These are phyloP conservation scores for Trichothecium roseum DNA, from an alignment of 2,329 filamentous ascomycete species.

Conservation along the genomic window DNA sequence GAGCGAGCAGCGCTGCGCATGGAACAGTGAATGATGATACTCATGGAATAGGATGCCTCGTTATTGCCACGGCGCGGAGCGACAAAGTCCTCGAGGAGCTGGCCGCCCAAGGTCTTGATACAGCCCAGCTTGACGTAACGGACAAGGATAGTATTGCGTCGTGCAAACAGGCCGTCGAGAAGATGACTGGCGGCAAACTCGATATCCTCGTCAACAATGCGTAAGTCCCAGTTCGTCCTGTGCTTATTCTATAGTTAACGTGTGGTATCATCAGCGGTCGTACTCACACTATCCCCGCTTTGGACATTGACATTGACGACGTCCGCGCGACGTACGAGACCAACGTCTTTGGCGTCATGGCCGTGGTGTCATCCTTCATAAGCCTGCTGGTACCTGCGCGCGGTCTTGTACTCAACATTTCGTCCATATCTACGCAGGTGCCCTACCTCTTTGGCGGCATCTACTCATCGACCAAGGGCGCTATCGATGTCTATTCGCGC, in stretches of 20 bases:
- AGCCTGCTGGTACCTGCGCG: slow-evolving; percentile 36
- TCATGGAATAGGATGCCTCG: slow-evolving; percentile 15
- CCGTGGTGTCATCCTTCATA: slow-evolving; percentile 40
- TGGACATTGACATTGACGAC: slow-evolving; percentile 40
- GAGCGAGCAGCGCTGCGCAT: slow-evolving; percentile 1
- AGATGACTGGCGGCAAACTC: slow-evolving; percentile 23
- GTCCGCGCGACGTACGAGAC: slow-evolving; percentile 44
- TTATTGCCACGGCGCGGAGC: slow-evolving; percentile 7
- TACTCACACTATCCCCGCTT: slow-evolving; percentile 38
- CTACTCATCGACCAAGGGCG: slow-evolving; percentile 47
- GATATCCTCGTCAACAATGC: slow-evolving; percentile 34
- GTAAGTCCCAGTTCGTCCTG: slow-evolving; percentile 5
- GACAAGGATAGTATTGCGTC: slow-evolving; percentile 18
- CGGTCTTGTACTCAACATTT: slow-evolving; percentile 45
- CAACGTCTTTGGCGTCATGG: slow-evolving; percentile 48
- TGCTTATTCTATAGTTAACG: background rate
- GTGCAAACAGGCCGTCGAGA: slow-evolving; percentile 19
- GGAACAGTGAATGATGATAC: slow-evolving; percentile 8
- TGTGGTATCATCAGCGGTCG: slow-evolving; percentile 27
- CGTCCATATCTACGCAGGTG: slow-evolving; percentile 37
- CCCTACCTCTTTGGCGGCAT: slow-evolving; percentile 43
- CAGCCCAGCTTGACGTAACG: slow-evolving; percentile 29
- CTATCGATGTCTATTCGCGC: slow-evolving; percentile 41
- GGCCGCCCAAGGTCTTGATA: slow-evolving; percentile 6
- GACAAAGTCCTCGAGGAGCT: slow-evolving; percentile 8